Evolutionary conservation across 495 filamentous ascomycete genomes (phyloP), one percentile per base, ranked within the genome.

Genomic region (Stereocaulon alpinum): DNA sequence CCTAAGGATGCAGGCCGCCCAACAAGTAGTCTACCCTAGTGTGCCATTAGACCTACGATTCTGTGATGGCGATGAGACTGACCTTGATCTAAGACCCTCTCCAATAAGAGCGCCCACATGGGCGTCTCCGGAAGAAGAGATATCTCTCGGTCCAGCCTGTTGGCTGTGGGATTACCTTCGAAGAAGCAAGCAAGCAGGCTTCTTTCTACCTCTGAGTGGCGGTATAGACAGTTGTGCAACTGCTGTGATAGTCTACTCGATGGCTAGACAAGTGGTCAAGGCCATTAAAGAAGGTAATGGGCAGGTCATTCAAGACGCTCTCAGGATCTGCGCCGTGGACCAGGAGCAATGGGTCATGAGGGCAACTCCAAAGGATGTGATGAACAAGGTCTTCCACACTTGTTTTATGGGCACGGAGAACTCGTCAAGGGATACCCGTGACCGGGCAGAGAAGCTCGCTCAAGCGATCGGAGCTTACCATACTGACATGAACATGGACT

Each of bases 161-260:
- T 96, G 82, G 75, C 72, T 96, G 0, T 96, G 89, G 88, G 88
- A 95, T 64, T 95, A 94, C 60, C 75, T 17, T 75, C 77, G 17
- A 5, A 83, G 85, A 37, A 24, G 30, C 2, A 88, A 80, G 59
- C 73, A 37, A 12, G 34, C 34, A 37, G 34, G 34, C 34, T 37
- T 37, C 34, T 37, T 37, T 37, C 34, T 37, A 7, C 34, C 34
- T 10, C 34, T 37, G 9, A 37, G 74, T 62, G 90, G 90, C 12
- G 91, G 91, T 14, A 92, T 96, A 40, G 76, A 78, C 55, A 72
- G 71, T 40, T 85, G 81, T 61, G 75, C 79, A 6, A 84, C 81
- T 24, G 77, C 83, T 7, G 72, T 78, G 0, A 87, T 91, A 54
- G 87, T 91, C 14, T 83, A 81, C 71, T 86, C 82, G 2, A 93